Conservation (phyloP, 2,329 filamentous ascomycete species). For the Plectosphaerella plurivora region DNA sequence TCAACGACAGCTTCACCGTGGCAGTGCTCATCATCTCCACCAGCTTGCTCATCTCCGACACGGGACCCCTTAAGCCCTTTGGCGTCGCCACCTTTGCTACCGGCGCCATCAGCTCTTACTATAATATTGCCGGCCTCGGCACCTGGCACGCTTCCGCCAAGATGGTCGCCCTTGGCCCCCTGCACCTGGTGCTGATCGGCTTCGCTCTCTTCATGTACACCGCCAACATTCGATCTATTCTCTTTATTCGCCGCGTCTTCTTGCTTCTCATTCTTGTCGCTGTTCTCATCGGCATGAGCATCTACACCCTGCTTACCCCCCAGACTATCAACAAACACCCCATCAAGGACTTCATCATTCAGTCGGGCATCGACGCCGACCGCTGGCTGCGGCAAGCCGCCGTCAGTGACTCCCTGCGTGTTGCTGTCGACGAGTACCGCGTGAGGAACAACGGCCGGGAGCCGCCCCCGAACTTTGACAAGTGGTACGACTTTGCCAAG, state of each 20-base stretch:
- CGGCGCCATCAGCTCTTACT: slow-evolving; percentile 29
- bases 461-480: slow-evolving; percentile 77
- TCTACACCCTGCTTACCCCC: slow-evolving; percentile 28
- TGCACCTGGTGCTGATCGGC: slow-evolving; percentile 34
- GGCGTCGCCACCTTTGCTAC: slow-evolving; percentile 38
- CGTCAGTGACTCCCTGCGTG: slow-evolving; percentile 39
- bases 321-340: slow-evolving; percentile 33
- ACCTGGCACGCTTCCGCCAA: slow-evolving; percentile 40
- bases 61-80: slow-evolving; percentile 35
- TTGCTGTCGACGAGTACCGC: slow-evolving; percentile 45
- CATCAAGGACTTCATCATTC: slow-evolving; percentile 44
- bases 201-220: slow-evolving; percentile 38
- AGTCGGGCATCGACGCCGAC: slow-evolving; percentile 39
- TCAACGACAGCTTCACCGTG: slow-evolving; percentile 43
- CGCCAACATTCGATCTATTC: slow-evolving; percentile 35
- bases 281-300: slow-evolving; percentile 26
- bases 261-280: slow-evolving; percentile 32
- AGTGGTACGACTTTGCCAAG: slow-evolving; percentile 77
- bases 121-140: slow-evolving; percentile 31
- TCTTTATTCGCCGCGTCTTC: slow-evolving; percentile 36
- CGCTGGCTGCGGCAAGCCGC: slow-evolving; percentile 44
- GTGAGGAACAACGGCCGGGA: slow-evolving; percentile 56
- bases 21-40: slow-evolving; percentile 38
- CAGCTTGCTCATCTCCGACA: slow-evolving; percentile 41
- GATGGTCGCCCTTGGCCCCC: slow-evolving; percentile 27